These are phyloP conservation scores for Diacronema lutheri DNA, from an alignment of 78 protist genomes.

Conservation along the genomic window DNA sequence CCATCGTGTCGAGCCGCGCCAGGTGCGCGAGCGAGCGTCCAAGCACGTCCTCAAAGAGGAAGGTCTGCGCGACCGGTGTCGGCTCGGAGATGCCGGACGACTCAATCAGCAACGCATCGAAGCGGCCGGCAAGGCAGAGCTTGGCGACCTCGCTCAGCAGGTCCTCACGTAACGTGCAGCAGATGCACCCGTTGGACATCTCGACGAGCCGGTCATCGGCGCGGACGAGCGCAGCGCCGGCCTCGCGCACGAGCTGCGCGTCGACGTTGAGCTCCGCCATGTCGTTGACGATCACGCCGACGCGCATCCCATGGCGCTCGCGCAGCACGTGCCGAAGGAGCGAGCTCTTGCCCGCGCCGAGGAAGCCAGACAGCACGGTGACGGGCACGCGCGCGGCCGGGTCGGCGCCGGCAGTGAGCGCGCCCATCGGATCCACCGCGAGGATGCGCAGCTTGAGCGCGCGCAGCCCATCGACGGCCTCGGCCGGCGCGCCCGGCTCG, in stretches of 20 bases:
- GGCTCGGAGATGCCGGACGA: slow-evolving; percentile 1
- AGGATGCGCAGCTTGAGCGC: too few species aligned
- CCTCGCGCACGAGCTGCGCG: background rate
- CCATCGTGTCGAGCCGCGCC: slow-evolving; percentile 22
- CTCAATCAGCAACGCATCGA: background rate
- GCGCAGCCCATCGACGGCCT: too few species aligned
- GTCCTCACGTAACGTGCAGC: slow-evolving; percentile 1
- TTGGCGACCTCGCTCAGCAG: background rate
- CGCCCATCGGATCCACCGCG: too few species aligned
- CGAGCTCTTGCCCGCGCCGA: background rate
- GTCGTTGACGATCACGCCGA: background rate
- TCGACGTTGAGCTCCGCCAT: background rate
- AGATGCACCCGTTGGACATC: background rate
- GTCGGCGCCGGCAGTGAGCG: too few species aligned
- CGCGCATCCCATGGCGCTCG: background rate
- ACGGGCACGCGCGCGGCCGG: background rate
- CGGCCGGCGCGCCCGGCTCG: too few species aligned
- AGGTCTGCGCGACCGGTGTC: background rate
- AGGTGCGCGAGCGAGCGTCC: background rate
- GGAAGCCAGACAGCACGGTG: background rate
- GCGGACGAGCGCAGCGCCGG: background rate
- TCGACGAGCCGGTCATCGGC: background rate
- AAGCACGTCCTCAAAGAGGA: background rate
- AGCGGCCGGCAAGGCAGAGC: background rate
- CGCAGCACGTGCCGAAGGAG: background rate